Conservation (phyloP, 768 basidiomycete genomes). For the Amylocystis lapponica region DNA sequence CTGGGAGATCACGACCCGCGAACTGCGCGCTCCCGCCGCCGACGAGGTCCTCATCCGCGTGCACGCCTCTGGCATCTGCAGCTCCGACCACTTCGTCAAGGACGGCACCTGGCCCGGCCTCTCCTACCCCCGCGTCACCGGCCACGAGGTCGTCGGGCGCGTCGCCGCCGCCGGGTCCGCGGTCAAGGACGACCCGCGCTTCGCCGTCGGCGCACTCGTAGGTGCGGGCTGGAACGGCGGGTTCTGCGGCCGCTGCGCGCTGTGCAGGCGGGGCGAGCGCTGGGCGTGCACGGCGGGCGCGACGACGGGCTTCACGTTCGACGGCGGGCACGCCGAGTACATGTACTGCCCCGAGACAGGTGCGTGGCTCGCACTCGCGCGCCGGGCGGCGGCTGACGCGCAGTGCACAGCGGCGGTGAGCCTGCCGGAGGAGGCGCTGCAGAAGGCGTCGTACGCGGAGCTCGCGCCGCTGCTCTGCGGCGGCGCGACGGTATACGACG, state of each 20-base stretch:
- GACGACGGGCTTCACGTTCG: conserved; percentile 10
- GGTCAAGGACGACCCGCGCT: conserved; percentile 5
- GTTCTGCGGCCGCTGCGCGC: conserved; percentile 18
- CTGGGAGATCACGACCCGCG: conserved; percentile 2
- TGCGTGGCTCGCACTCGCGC: background rate
- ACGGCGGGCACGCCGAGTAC: conserved; percentile 14
- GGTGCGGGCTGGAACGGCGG: conserved; percentile 25
- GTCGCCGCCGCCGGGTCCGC: conserved; percentile 13
- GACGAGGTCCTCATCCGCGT: conserved; percentile 9
- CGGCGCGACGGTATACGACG: conserved; percentile 31
- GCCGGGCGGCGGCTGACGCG: background rate
- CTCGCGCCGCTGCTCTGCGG: conserved; percentile 28
- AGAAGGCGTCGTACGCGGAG: conserved; percentile 16
- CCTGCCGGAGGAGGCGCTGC: conserved; percentile 9
- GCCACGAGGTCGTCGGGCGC: conserved; percentile 24
- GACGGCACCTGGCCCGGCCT: conserved; percentile 7
- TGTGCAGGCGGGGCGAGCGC: conserved; percentile 18
- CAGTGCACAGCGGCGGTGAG: conserved; percentile 4
- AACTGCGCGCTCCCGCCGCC: conserved; percentile 2
- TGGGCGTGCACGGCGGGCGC: conserved; percentile 4
- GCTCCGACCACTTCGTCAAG: conserved; percentile 9
- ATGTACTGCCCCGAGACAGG: conserved; percentile 9
- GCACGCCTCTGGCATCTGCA: conserved; percentile 10
- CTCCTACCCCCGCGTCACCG: conserved; percentile 18
- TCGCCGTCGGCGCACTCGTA: conserved; percentile 23